A percentile compares a stretch with the other conserved stretches of the same genome.
phyloP scores from a whole-genome alignment of 2,329 filamentous ascomycete species.

The Neofusicoccum ribis region DNA sequence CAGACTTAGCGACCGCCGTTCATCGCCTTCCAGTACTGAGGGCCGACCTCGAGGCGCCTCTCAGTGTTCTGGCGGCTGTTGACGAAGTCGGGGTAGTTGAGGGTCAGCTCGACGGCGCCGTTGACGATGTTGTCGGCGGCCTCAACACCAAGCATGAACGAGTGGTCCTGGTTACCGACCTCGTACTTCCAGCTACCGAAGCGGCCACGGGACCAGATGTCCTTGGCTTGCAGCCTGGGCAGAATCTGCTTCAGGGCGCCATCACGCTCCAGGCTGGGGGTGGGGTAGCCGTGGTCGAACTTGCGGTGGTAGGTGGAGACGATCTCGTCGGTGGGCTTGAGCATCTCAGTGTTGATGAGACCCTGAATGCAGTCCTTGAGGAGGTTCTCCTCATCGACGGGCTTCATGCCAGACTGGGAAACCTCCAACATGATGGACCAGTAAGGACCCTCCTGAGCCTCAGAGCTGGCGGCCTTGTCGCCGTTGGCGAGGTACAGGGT shows the following conservation, averaged over 20 bases:
- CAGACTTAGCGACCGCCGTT: conserved; percentile 13
- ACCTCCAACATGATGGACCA: conserved; percentile 99
- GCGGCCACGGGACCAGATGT: conserved; percentile 91
- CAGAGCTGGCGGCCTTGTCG: conserved; percentile 70
- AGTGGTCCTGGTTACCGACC: conserved; percentile 58
- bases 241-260: conserved; percentile 90
- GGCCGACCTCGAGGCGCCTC: conserved; percentile 62
- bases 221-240: conserved; percentile 86
- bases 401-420: conserved; percentile 93
- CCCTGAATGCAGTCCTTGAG: conserved; percentile 92
- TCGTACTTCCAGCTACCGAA: conserved; percentile 99
- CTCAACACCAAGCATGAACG: conserved; percentile 95
- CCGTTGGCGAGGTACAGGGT: conserved; percentile 85
- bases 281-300: conserved; percentile 98
- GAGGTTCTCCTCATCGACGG: conserved; percentile 81
- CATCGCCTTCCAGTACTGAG: conserved; percentile 51
- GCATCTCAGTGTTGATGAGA: conserved; percentile 96
- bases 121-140: conserved; percentile 87
- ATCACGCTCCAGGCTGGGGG: conserved; percentile 90
- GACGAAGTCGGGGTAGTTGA: conserved; percentile 97
- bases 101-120: conserved; percentile 84
- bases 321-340: conserved; percentile 87
- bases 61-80: conserved; percentile 72
- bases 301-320: conserved; percentile 97
- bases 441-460: conserved; percentile 86